A percentile compares a stretch with the other conserved stretches of the same genome.
These are phyloP conservation scores for Centrapalus pauciflorus DNA, from an alignment of 129 eudicot genomes.

Conservation along the genomic window DNA sequence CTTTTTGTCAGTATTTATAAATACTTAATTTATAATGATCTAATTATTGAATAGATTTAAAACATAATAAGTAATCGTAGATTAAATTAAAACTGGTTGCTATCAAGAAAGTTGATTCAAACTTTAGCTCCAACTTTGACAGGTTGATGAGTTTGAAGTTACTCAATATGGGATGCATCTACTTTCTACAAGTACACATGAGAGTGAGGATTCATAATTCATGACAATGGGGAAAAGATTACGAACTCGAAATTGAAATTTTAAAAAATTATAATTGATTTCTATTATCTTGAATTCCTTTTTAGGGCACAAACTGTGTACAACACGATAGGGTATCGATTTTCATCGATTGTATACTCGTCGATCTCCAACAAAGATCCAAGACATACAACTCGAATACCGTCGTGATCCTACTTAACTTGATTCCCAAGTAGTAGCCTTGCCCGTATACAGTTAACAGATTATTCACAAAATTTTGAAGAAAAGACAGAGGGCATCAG, in stretches of 20 bases:
- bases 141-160: too few relatives aligned
- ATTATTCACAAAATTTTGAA: neutral
- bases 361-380: slow-evolving; percentile 17
- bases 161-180: too few relatives aligned
- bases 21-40: too few relatives aligned
- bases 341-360: neutral
- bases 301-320: slow-evolving; percentile 9
- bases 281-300: slow-evolving; percentile 16
- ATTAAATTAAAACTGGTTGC: too few relatives aligned
- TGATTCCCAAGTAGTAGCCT: slow-evolving; percentile 14
- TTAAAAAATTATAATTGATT: neutral
- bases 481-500: neutral
- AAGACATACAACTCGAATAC: slow-evolving; percentile 14
- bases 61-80: too few relatives aligned
- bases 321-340: slow-evolving; percentile 6
- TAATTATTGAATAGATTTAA: too few relatives aligned
- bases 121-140: too few relatives aligned
- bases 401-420: slow-evolving; percentile 20
- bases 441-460: neutral
- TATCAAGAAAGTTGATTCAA: too few relatives aligned
- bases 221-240: neutral
- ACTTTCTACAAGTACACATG: too few relatives aligned
- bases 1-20: too few relatives aligned
- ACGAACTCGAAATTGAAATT: neutral
- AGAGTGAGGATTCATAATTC: too few relatives aligned